Conservation (phyloP, 2,329 filamentous ascomycete genomes). For the Aspergillus aculeatus region DNA sequence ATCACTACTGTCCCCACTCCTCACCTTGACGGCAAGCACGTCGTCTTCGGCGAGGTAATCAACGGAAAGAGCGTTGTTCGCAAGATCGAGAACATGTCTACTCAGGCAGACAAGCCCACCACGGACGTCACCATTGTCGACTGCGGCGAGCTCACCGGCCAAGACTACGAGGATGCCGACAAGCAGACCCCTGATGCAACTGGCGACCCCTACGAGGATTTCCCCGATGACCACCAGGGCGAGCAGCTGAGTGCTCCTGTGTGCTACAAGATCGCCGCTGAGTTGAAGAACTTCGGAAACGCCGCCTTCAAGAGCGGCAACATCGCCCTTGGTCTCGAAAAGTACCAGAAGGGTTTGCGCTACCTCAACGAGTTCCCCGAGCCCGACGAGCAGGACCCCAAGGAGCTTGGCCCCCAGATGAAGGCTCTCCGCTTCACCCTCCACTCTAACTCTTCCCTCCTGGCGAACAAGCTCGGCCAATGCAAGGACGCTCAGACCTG, state of each 20-base stretch:
- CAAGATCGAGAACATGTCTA: constrained; percentile 81
- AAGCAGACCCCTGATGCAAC: constrained; percentile 72
- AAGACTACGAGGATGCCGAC: constrained; percentile 65
- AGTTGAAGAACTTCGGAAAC: constrained; percentile 90
- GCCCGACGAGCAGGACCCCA: constrained; percentile 64
- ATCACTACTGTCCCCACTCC: constrained; percentile 93
- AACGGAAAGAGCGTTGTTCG: constrained; percentile 88
- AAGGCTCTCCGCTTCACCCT: constrained; percentile 76
- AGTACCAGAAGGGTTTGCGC: constrained; percentile 90
- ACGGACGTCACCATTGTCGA: constrained; percentile 73
- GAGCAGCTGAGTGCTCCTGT: constrained; percentile 64
- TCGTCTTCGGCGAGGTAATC: constrained; percentile 93
- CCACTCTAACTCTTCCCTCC: constrained; percentile 82
- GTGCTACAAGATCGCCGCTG: constrained; percentile 74
- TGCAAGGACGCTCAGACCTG: constrained; percentile 69
- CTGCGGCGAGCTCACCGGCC: constrained; percentile 79
- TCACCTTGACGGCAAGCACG: constrained; percentile 93
- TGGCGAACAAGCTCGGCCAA: constrained; percentile 75
- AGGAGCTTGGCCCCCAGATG: constrained; percentile 65
- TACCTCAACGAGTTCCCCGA: constrained; percentile 85
- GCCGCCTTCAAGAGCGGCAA: constrained; percentile 83
- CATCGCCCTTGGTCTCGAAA: constrained; percentile 69
- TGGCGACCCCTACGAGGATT: constrained; percentile 93
- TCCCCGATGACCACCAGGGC: constrained; percentile 74
- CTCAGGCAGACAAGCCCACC: constrained; percentile 73